Base-by-base conservation (phyloP, 306 rosid genomes). In the Cercis canadensis region DNA sequence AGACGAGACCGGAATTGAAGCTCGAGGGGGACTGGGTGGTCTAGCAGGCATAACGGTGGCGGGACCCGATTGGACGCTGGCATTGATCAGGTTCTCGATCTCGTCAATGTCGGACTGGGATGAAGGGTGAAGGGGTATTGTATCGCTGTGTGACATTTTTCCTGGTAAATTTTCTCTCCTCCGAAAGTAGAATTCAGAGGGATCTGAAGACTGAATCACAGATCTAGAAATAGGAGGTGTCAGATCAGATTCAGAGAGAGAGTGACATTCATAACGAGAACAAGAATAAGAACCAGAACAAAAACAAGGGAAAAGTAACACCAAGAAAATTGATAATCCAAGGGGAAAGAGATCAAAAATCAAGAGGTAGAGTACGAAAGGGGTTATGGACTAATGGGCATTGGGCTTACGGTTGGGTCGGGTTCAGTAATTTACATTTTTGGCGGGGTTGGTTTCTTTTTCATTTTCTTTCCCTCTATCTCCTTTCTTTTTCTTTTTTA, bases 101-200 rank as follows among this genome's bases (percentile, higher is more conserved):
- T 95, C 99, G 78, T 95, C 99, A 46, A 95, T 95, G 85, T 95
- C 96, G 15, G 97, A 95, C 49, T 95, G 99, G 52, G 97, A 89
- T 7, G 99, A 91, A 0, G 88, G 81, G 78, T 91, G 96, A 29
- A 95, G 96, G 37, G 97, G 99, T 12, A 91, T 82, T 34, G 97
- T 87, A 74, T 95, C 96, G 90, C 87, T 19, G 81, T 86, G 87
- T 40, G 98, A 94, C 98, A 94, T 94, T 78, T 83, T 87, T 43
- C 54, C 51, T 41, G 72, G 62, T 13, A 70, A 55, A 1, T 41
- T n/a, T 2, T 11, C 6, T 16, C 32, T 33, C 71, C 62, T 73
- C 54, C 75, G 76, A 70, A 78, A 75, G 31, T 15, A 76, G 21
- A 29, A 19, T 41, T 44, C 7, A 54, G 18, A 14, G n/a, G 34